Base-by-base conservation (phyloP, 768 basidiomycete species). In the Leccinum longicurvipes region DNA sequence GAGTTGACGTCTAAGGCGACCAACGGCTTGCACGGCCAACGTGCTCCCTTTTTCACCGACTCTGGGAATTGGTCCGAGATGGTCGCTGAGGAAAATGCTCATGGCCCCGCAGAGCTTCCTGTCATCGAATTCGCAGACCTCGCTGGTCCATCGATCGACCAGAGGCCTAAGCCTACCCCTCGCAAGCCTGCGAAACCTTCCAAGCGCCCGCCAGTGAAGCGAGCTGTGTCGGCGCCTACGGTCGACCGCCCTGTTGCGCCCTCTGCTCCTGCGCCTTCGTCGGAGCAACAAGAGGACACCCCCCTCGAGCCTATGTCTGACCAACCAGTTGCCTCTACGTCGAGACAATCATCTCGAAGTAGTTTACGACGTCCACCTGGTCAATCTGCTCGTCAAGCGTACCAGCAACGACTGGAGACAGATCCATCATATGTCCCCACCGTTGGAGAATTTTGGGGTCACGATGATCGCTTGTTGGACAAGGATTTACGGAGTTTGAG, bases 381-480 rank as follows among this genome's bases (percentile, higher is more conserved):
- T 4, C 84, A 83, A 55, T 79, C 82, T 23, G 90, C 86, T 36
- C 89, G 93, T 47, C 91, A 93, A 68, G 89, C 85, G 19, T 96
- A 97, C 72, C 86, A 91, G 59, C 82, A 90, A 60, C 84, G 87
- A 28, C 77, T 96, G 24, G 86, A 91, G 55, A 77, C 73, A 11
- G 94, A 97, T 68, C 93, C 94, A 2, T 90, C 91, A 2, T 93
- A 86, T 68, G 89, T 92, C 27, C 94, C 94, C 23, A 88, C 85
- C 24, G 89, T 95, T 23, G 94, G 94, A 53, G 87, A 87, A 59
- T 97, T 97, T 67, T 97, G 92, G 93, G 86, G 90, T 5, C 94
- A 97, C 67, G 94, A 97, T 70, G 93, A 96, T 69, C 86, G 94
- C 47, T 74, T 93, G 53, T 75, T 92, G 67, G 87, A 91, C 71